phyloP scores from a whole-genome alignment of 2,329 filamentous ascomycete genomes.

The Calonectria hongkongensis region DNA sequence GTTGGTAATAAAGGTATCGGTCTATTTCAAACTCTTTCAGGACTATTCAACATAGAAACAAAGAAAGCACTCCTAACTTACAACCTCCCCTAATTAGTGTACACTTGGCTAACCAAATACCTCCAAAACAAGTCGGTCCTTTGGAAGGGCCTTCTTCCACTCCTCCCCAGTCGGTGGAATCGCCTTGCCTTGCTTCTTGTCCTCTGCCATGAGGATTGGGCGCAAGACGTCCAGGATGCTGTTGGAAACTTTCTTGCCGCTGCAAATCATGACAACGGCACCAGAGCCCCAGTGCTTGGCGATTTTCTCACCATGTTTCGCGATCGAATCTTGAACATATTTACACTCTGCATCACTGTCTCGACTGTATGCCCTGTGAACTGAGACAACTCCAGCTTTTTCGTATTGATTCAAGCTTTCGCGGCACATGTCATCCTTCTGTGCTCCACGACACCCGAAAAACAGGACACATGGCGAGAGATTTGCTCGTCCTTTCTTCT shows the following conservation, averaged over 20 bases:
- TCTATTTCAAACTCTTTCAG: no score
- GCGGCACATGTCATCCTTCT: conserved; percentile 5
- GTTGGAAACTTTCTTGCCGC: conserved; percentile 6
- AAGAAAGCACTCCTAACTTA: background rate
- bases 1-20: no score
- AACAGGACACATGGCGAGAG: background rate
- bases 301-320: background rate
- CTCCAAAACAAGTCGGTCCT: conserved; percentile 3
- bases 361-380: conserved; percentile 3
- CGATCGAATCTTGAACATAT: conserved; percentile 8
- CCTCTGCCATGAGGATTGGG: background rate
- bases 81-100: background rate
- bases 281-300: conserved; percentile 6
- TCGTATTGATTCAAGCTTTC: conserved; percentile 4
- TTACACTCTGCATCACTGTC: background rate
- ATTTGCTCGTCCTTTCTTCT: background rate
- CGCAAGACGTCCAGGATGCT: conserved; percentile 5
- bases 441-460: conserved; percentile 2
- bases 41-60: no score
- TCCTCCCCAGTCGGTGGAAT: background rate
- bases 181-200: background rate
- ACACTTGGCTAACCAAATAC: background rate
- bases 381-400: background rate
- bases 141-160: background rate
- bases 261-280: conserved; percentile 9